Evolutionary conservation across 2,329 filamentous ascomycete genomes (phyloP).

Genomic region (Penicillium sp.): DNA sequence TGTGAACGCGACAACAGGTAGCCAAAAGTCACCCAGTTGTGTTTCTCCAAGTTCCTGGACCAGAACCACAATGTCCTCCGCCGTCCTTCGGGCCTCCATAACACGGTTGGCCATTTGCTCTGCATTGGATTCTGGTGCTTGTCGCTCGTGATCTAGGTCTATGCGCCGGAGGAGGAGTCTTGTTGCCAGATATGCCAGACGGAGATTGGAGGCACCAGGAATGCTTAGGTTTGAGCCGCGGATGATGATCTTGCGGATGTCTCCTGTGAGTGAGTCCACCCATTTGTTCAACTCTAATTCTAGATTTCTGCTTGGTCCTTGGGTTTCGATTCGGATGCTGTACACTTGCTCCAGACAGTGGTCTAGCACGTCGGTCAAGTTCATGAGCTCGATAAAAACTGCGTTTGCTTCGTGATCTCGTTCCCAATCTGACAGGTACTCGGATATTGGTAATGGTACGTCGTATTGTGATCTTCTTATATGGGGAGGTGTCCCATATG

Average conservation of each 20-base stretch:
- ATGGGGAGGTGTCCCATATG: conserved; percentile 53
- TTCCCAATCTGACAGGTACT: conserved; percentile 30
- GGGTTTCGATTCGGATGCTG: conserved; percentile 26
- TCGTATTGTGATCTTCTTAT: conserved; percentile 48
- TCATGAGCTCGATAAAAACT: conserved; percentile 47
- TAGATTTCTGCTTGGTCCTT: conserved; percentile 20
- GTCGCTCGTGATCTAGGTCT: conserved; percentile 39
- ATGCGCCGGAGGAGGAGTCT: conserved; percentile 49
- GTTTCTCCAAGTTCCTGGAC: conserved; percentile 45
- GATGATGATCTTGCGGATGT: conserved; percentile 41
- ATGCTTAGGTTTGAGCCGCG: conserved; percentile 42
- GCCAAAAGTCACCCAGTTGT: conserved; percentile 51
- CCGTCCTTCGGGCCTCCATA: conserved; percentile 43
- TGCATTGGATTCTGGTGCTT: conserved; percentile 19
- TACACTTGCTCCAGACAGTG: conserved; percentile 35
- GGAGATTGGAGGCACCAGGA: conserved; percentile 51
- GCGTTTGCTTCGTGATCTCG: conserved; percentile 27
- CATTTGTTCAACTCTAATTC: conserved; percentile 44
- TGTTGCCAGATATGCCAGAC: conserved; percentile 50
- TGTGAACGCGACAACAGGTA: conserved; percentile 48
- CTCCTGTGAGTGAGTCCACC: conserved; percentile 43
- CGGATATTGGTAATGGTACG: conserved; percentile 43
- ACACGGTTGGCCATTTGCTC: conserved; percentile 23
- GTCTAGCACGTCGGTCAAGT: conserved; percentile 45
- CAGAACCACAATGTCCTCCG: conserved; percentile 51